Evolutionary conservation across 345 rosid genomes (phyloP).

Genomic region (Anacardium occidentale): DNA sequence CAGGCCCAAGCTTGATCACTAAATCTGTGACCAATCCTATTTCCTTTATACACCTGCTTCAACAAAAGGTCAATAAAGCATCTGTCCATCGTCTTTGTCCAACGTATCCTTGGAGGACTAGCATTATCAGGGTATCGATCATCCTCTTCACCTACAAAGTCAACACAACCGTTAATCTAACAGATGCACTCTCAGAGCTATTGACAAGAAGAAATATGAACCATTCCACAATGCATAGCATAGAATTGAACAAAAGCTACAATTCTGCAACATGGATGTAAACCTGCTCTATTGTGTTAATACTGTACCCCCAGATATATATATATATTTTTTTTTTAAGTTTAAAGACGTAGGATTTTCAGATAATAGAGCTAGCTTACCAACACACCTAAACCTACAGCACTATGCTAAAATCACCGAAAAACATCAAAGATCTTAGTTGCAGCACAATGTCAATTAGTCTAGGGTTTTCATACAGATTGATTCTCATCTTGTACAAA

Average conservation of each 20-base stretch:
- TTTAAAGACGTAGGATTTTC: not conserved
- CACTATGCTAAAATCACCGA: not conserved
- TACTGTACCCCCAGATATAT: not conserved
- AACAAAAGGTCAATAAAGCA: constrained; percentile 58
- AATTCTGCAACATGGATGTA: not conserved
- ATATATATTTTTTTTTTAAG: too few species aligned
- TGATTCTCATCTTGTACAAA: too few species aligned
- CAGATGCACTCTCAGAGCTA: not conserved
- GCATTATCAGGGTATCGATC: constrained; percentile 23
- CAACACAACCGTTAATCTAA: not conserved
- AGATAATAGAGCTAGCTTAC: not conserved
- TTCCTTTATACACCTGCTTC: constrained; percentile 49
- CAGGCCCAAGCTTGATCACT: constrained; percentile 66
- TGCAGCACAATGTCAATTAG: not conserved
- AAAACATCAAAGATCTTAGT: not conserved
- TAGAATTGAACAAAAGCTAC: not conserved
- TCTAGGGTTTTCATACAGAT: too few species aligned
- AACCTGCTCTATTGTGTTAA: not conserved
- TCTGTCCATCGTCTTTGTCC: constrained; percentile 51
- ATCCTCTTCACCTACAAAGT: constrained; percentile 37
- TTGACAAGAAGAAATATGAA: not conserved
- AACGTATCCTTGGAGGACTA: constrained; percentile 21
- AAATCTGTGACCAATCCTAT: constrained; percentile 44
- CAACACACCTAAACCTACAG: not conserved
- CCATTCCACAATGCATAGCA: not conserved